phyloP scores from a whole-genome alignment of 208 protist species.

The Acanthamoeba sp. region DNA sequence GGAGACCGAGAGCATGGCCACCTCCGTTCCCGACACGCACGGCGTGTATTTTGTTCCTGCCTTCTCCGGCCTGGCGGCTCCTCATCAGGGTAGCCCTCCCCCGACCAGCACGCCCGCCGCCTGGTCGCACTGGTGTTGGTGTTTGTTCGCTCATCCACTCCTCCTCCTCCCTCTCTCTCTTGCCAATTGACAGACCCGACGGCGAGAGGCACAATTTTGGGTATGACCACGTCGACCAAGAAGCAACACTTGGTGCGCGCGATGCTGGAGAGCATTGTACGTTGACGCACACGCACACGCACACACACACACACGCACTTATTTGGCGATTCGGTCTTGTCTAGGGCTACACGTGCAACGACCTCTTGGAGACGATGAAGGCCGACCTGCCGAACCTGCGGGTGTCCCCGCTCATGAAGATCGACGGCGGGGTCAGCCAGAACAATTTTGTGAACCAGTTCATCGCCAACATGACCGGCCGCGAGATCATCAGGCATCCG shows the following conservation, averaged over 20 bases:
- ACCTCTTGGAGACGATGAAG: slow-evolving; percentile 76
- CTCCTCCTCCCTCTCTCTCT: not conserved
- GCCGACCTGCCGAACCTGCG: slow-evolving; percentile 78
- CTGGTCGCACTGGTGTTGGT: too few relatives aligned
- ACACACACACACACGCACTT: not conserved
- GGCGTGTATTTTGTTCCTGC: slow-evolving; percentile 81
- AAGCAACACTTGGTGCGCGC: slow-evolving; percentile 80
- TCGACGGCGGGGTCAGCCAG: slow-evolving; percentile 82
- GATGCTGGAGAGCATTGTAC: slow-evolving; percentile 78
- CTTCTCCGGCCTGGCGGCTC: slow-evolving; percentile 78
- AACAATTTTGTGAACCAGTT: slow-evolving; percentile 85
- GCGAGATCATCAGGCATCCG: slow-evolving; percentile 62
- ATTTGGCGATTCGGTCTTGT: too few relatives aligned
- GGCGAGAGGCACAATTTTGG: slow-evolving; percentile 80
- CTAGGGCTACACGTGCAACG: slow-evolving; percentile 76
- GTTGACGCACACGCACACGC: not conserved
- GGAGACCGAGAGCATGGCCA: slow-evolving; percentile 75
- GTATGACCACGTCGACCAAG: slow-evolving; percentile 77
- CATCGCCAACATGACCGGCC: slow-evolving; percentile 74
- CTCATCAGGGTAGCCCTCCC: slow-evolving; percentile 87
- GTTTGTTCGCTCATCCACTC: too few relatives aligned
- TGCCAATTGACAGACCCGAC: slow-evolving; percentile 38
- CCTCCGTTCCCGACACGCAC: slow-evolving; percentile 70
- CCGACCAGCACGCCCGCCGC: not conserved
- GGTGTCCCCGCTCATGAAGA: slow-evolving; percentile 78